Base-by-base conservation (phyloP, 2,329 filamentous ascomycete genomes). In the Hypoxylon sp. region DNA sequence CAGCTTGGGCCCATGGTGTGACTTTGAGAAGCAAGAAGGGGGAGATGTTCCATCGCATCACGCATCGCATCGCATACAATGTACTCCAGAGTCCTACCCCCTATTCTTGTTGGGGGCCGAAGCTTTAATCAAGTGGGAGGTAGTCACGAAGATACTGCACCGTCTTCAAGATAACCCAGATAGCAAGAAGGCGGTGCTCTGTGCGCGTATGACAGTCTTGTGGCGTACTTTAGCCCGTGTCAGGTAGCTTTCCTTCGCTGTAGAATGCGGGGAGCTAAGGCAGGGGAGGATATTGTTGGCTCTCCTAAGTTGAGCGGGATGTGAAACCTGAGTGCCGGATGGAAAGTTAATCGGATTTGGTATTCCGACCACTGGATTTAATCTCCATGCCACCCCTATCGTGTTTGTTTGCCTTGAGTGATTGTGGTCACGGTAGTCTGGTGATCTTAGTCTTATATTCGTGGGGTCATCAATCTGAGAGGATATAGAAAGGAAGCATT, bases 181-280 rank as follows among this genome's bases (percentile, higher is more conserved):
- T 42, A n/a, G 19, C 3, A 15, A 39, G 21, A 7, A 21, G 2
- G 13, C 0, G 10, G 19, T 5, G 17, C 31, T 21, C 29, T 17
- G 24, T 15, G 19, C 44, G 27, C 8, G 31, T 56, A 21, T 35
- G 31, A 11, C 11, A 31, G 19, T 31, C 27, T 13, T 1, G n/a
- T 46, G 32, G 52, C 21, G 39, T 44, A 44, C 13, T 29, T 46
- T 46, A 46, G 10, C 1, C 15, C 42, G 24, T 55, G 27, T 35
- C 13, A n/a, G n/a, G 17, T 8, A 10, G 6, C 13, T 19, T 13
- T 46, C n/a, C 15, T 17, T 29, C 39, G 53, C 13, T 46, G n/a
- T 19, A 56, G 53, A 56, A 56, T 31, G 53, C 19, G 39, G 39
- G 24, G 53, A 46, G 39, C n/a, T 6, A n/a, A 50, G 24, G 47